phyloP scores from a whole-genome alignment of 352 stramenopile genomes.

The Phytophthora lateralis region DNA sequence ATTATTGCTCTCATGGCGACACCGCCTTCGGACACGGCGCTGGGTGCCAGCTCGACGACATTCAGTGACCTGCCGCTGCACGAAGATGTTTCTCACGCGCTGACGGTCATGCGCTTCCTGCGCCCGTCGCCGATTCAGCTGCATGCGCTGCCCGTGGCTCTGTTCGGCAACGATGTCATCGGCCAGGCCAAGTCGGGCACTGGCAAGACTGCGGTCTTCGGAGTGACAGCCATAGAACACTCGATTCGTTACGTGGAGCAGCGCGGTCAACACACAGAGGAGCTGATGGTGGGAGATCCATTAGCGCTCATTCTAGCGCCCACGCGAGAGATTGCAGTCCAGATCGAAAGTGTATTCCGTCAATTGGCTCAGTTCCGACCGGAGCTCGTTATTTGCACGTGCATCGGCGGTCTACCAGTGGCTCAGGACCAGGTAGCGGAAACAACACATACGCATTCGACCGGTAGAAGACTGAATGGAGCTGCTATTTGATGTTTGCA shows the following conservation, averaged over 20 bases:
- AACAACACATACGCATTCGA: background rate
- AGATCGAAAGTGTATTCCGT: slow-evolving; percentile 73
- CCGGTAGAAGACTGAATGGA: background rate
- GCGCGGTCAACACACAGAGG: background rate
- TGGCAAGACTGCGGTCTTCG: slow-evolving; percentile 85
- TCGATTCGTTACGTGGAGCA: slow-evolving; percentile 43
- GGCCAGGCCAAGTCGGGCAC: slow-evolving; percentile 85
- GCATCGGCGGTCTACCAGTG: slow-evolving; percentile 70
- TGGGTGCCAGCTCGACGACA: slow-evolving; percentile 29
- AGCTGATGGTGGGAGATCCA: slow-evolving; percentile 27
- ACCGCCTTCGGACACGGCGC: slow-evolving; percentile 18
- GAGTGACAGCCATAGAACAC: slow-evolving; percentile 65
- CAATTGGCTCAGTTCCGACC: slow-evolving; percentile 52
- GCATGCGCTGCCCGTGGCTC: slow-evolving; percentile 64
- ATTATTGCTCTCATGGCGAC: slow-evolving; percentile 8
- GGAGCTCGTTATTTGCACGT: slow-evolving; percentile 45
- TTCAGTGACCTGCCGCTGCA: slow-evolving; percentile 73
- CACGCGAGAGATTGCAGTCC: slow-evolving; percentile 76
- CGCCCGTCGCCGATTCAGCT: slow-evolving; percentile 74
- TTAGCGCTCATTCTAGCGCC: slow-evolving; percentile 72
- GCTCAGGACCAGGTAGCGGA: slow-evolving; percentile 55
- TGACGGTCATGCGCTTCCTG: slow-evolving; percentile 61
- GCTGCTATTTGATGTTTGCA: slow-evolving; percentile 2
- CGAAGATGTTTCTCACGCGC: slow-evolving; percentile 49
- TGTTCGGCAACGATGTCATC: slow-evolving; percentile 84